Evolutionary conservation across 176 grass and related monocot species (phyloP), one percentile per base, ranked within the genome.

Genomic region (Echinochloa phyllopogon): DNA sequence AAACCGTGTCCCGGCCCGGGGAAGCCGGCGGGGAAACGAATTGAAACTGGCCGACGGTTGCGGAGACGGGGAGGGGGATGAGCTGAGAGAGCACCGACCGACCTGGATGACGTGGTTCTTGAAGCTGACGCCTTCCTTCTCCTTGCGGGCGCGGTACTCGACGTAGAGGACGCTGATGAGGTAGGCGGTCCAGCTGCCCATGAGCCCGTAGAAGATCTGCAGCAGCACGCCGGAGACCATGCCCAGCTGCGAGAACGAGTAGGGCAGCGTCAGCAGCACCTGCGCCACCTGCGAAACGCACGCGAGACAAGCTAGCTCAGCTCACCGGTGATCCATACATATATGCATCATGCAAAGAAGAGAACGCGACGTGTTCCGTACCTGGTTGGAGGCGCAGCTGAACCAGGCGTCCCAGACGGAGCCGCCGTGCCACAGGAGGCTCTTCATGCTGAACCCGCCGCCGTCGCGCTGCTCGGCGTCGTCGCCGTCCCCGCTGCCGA

Each of bases 401-500:
- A 99, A 99, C 97, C 97, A 99, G 13, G 97, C 94, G 87, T 99
- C 97, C 78, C 94, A 99, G 51, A 92, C 92, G 29, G 97, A 99
- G 66, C 97, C 97, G 44, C 97, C 97, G 81, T 99, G 97, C 97
- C 97, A 99, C 37, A 99, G 87, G 49, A 94, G 18, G 89, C 74
- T 82, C 76, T 50, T 89, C 82, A 94, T 59, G 84, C 16, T 87
- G 72, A 91, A 89, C 51, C 16, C 49, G 56, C 77, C 45, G 65
- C 17, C 56, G 65, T 39, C 29, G 40, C 21, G 47, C 20, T 40
- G 62, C 21, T 65, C 72, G 0, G 9, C 29, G 48, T 86, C 39
- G 33, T 88, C 88, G 36, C 16, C 85, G 14, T 33, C 29, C 29
- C 18, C 87, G 27, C n/a, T n/a, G n/a, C 41, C 84, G n/a, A 80